Evolutionary conservation across 2,329 filamentous ascomycete species (phyloP), one percentile per base, ranked within the genome.

Genomic region (Blumeriella jaapii): DNA sequence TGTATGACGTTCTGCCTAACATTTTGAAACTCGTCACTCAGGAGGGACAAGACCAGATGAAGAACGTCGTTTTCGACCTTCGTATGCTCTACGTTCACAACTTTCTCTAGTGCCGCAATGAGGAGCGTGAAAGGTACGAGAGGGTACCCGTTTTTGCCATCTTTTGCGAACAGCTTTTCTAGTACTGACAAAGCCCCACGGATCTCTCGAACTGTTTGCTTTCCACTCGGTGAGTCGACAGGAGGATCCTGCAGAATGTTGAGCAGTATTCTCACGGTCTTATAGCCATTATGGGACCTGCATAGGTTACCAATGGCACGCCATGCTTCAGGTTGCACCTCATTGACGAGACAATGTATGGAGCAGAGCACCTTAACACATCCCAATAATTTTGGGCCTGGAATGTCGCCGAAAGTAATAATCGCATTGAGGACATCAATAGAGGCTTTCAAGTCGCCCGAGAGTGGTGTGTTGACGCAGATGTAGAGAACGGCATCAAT

Each of bases 311-410:
- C 67, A 19, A 86, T 62, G 0, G 76, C 78, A 41, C 74, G 71
- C 80, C 81, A 86, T 3, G 80, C 69, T 25, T 71, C 66, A 42
- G 76, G 72, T 39, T 72, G 64, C 8, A 82, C 64, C 29, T 60
- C 63, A 9, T 63, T 60, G 2, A 86, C 70, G 32, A 82, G 63
- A 41, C 71, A 75, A 54, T 80, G 78, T 40, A 85, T 79, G 25
- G 77, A 79, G 49, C 78, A 79, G 34, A 87, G 62, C 2, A 85
- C 70, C 42, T 79, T 73, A 22, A 87, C 65, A 50, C 77, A 84
- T 20, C 69, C 67, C 46, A 69, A 69, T 25, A 86, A 64, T 39
- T 72, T 74, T 36, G 63, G 62, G 32, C 59, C 62, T 0, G 82
- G 81, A 29, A 87, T 73, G 20, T 74, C 70, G 3, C 78, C 76